These are phyloP conservation scores for Pseudogymnoascus sp. DNA, from an alignment of 2,329 filamentous ascomycete species.

Conservation along the genomic window DNA sequence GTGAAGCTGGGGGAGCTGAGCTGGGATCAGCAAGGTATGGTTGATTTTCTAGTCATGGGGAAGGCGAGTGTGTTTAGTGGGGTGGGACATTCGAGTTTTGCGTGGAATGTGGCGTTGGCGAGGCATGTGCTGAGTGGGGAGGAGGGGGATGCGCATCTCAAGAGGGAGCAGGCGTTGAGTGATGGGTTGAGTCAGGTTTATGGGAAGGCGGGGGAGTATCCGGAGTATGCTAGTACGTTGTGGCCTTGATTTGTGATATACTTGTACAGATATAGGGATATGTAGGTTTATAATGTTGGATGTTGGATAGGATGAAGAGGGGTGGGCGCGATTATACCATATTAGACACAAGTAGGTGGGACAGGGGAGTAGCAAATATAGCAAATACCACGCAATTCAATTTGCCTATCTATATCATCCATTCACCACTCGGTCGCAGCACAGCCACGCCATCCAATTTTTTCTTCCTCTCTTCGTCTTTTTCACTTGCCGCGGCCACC, in stretches of 20 bases:
- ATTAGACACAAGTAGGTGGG: background rate
- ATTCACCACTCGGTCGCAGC: background rate
- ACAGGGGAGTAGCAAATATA: background rate
- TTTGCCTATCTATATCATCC: background rate
- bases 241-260: slow-evolving; percentile 21
- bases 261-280: background rate
- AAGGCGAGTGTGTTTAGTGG: slow-evolving; percentile 12
- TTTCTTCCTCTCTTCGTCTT: background rate
- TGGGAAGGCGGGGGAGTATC: slow-evolving; percentile 16
- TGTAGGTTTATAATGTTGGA: background rate
- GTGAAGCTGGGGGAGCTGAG: background rate
- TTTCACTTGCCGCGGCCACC: background rate
- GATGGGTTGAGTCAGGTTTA: slow-evolving; percentile 23
- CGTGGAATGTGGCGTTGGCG: slow-evolving; percentile 18
- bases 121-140: slow-evolving; percentile 17
- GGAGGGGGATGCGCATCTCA: slow-evolving; percentile 12
- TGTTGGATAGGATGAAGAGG: background rate
- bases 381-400: background rate
- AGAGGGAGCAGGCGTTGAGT: slow-evolving; percentile 18
- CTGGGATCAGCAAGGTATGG: slow-evolving; percentile 15
- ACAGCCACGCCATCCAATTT: background rate
- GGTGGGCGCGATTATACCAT: background rate
- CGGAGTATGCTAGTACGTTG: slow-evolving; percentile 20
- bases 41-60: slow-evolving; percentile 15
- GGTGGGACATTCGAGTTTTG: slow-evolving; percentile 13